Conservation (phyloP, 2,329 filamentous ascomycete genomes). For the Alternaria burnsii region DNA sequence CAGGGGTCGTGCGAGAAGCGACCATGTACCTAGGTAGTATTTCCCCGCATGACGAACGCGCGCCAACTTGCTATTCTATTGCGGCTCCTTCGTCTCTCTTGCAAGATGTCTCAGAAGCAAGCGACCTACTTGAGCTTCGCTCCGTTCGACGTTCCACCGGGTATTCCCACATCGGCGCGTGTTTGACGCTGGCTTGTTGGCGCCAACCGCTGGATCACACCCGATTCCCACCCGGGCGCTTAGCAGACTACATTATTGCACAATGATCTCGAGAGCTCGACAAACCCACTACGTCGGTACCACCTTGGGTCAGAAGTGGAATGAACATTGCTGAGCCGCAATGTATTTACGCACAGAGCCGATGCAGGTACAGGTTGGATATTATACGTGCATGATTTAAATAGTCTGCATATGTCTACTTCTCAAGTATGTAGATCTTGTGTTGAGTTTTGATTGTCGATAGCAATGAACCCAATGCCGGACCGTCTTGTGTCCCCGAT, state of each 20-base stretch:
- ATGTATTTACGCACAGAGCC: no score
- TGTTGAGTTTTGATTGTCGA: no score
- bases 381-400: no score
- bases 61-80: not conserved
- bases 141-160: not conserved
- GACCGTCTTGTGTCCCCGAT: no score
- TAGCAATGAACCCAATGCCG: no score
- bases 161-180: not conserved
- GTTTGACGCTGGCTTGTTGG: slow-evolving; percentile 4
- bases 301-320: no score
- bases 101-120: not conserved
- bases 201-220: slow-evolving; percentile 12
- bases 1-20: not conserved
- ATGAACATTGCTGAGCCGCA: no score
- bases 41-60: not conserved
- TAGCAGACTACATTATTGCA: slow-evolving; percentile 14
- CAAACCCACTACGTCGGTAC: not conserved
- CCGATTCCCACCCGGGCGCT: slow-evolving; percentile 15
- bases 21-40: rapidly evolving
- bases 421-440: no score
- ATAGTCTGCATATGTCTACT: no score
- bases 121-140: not conserved
- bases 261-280: not conserved
- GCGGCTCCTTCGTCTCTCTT: not conserved
- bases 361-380: no score